Evolutionary conservation across 805 yeast species (phyloP).

Genomic region (Clavispora fructus): DNA sequence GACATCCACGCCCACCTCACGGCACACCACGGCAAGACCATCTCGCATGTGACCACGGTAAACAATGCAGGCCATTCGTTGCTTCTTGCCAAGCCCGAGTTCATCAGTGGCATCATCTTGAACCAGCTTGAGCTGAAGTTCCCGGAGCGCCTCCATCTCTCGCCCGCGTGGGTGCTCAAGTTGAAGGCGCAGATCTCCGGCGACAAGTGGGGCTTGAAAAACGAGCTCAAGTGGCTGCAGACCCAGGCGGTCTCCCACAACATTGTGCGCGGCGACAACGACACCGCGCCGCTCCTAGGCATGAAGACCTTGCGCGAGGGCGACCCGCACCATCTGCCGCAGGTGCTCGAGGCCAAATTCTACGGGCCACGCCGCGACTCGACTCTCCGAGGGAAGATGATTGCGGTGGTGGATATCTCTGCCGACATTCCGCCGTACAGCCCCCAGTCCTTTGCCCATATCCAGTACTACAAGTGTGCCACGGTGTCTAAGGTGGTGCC

Average conservation of each 20-base stretch:
- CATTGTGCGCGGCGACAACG: conserved; percentile 28
- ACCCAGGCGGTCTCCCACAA: conserved; percentile 47
- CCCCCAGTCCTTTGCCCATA: conserved; percentile 48
- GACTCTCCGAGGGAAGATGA: conserved; percentile 30
- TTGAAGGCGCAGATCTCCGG: conserved; percentile 58
- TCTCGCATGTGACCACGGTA: conserved; percentile 32
- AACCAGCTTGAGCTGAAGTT: conserved; percentile 48
- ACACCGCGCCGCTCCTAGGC: conserved; percentile 50
- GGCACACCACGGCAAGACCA: conserved; percentile 18
- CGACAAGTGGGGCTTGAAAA: conserved; percentile 76
- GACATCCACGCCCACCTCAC: conserved; percentile 23
- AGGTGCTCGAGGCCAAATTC: conserved; percentile 41
- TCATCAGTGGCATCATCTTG: conserved; percentile 54
- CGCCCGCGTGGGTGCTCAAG: conserved; percentile 67
- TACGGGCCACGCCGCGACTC: conserved; percentile 19
- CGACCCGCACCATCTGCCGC: conserved; percentile 58
- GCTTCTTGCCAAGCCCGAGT: conserved; percentile 58
- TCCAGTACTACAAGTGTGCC: conserved; percentile 65
- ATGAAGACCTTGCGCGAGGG: conserved; percentile 72
- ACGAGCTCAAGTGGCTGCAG: conserved; percentile 65
- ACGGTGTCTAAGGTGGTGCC: conserved; percentile 78
- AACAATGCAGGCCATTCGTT: conserved; percentile 61
- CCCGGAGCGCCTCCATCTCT: conserved; percentile 48
- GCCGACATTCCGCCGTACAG: conserved; percentile 67
- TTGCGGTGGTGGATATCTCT: conserved; percentile 65